Conservation (phyloP, 202 grass and related monocot species). For the Panicum hallii region DNA sequence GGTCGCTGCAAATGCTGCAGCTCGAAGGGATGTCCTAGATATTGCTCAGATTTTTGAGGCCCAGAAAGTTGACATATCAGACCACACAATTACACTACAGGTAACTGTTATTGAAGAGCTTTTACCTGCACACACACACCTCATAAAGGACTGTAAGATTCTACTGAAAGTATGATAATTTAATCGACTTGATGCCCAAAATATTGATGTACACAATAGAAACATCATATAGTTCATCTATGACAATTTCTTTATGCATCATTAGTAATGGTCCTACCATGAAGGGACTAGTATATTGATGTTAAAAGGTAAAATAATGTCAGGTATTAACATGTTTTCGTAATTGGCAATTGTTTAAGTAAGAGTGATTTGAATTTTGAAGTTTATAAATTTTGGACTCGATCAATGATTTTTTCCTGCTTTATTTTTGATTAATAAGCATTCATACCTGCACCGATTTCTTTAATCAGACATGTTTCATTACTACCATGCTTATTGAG, state of each 20-base stretch:
- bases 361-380: neutral
- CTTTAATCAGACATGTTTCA: neutral
- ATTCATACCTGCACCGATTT: conserved; percentile 2
- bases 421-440: neutral
- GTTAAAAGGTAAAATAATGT: neutral
- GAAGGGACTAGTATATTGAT: neutral
- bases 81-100: conserved; percentile 79
- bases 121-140: neutral
- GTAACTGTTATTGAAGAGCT: conserved; percentile 42
- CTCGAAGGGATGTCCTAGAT: conserved; percentile 70
- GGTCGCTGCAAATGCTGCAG: conserved; percentile 66
- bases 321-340: neutral
- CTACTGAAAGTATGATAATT: neutral
- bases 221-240: neutral
- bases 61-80: conserved; percentile 75
- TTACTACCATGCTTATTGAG: neutral
- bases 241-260: neutral
- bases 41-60: conserved; percentile 76
- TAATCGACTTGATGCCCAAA: neutral
- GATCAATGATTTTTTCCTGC: neutral
- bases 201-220: neutral
- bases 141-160: neutral
- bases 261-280: neutral
- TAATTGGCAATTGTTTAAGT: neutral
- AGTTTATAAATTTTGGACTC: neutral